These are phyloP conservation scores for Huntiella moniliformis DNA, from an alignment of 2,329 filamentous ascomycete species.

Conservation along the genomic window DNA sequence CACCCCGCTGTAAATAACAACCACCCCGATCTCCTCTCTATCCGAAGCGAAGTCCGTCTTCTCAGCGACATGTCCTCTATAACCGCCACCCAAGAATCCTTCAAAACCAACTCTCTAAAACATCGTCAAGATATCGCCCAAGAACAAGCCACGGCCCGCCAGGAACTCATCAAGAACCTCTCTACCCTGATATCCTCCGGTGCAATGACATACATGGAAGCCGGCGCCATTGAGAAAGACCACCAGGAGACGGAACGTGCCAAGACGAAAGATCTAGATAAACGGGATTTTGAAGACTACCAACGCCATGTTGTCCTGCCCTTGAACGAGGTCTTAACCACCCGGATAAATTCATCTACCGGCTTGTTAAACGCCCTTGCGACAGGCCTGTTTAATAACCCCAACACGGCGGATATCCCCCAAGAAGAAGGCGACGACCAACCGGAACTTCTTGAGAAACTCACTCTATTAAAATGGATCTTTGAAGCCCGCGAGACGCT, in stretches of 20 bases:
- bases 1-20: conserved; percentile 92
- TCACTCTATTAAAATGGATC: conserved; percentile 90
- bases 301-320: conserved; percentile 70
- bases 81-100: conserved; percentile 46
- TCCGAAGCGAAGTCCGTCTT: conserved; percentile 53
- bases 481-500: conserved; percentile 85
- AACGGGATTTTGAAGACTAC: conserved; percentile 68
- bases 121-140: conserved; percentile 35
- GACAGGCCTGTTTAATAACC: conserved; percentile 16
- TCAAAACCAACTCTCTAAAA: conserved; percentile 34
- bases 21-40: conserved; percentile 71
- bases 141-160: conserved; percentile 33
- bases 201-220: conserved; percentile 64
- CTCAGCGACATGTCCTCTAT: conserved; percentile 59
- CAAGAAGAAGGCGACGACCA: conserved; percentile 93
- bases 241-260: conserved; percentile 51
- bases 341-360: conserved; percentile 55
- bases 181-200: conserved; percentile 62
- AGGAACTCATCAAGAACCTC: conserved; percentile 53
- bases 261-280: conserved; percentile 51
- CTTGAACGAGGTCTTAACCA: conserved; percentile 59
- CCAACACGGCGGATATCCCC: conserved; percentile 57
- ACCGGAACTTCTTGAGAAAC: conserved; percentile 81
- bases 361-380: conserved; percentile 32
- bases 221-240: conserved; percentile 62